Conservation (phyloP, 306 rosid genomes). For the Malus sieversii region DNA sequence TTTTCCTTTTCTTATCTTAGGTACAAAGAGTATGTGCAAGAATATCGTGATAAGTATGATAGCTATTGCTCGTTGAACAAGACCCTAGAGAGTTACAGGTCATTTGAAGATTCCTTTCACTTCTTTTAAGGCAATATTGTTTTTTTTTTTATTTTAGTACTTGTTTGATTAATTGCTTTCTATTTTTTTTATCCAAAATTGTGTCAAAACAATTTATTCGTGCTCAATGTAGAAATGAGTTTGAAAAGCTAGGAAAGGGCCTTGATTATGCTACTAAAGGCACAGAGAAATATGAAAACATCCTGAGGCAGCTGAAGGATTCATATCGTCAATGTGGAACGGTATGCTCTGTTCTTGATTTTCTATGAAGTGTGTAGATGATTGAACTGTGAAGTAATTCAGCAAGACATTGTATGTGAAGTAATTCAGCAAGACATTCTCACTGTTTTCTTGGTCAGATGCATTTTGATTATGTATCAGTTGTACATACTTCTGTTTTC, state of each 20-base stretch:
- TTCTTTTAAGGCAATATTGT: neutral
- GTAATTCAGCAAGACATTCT: neutral
- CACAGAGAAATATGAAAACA: conserved; percentile 46
- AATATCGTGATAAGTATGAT: conserved; percentile 76
- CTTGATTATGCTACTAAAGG: conserved; percentile 52
- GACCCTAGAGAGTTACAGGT: conserved; percentile 77
- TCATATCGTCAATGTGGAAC: conserved; percentile 57
- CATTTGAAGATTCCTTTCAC: conserved; percentile 5
- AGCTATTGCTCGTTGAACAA: conserved; percentile 78
- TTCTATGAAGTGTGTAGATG: neutral
- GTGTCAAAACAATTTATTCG: conserved; percentile 2
- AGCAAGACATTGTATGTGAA: neutral
- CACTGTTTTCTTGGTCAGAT: neutral
- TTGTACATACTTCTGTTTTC: neutral
- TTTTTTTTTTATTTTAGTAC: neutral
- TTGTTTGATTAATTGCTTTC: conserved; percentile 8
- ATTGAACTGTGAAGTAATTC: neutral
- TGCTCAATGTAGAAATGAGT: conserved; percentile 48
- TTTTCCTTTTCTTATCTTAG: conserved; percentile 28
- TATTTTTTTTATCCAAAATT: conserved; percentile 7
- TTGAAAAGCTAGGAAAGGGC: conserved; percentile 60
- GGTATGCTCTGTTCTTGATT: conserved; percentile 35
- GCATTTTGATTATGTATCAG: neutral
- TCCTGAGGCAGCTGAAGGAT: conserved; percentile 57
- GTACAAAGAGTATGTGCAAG: conserved; percentile 82